phyloP scores from a whole-genome alignment of 1,284 basidiomycete species.

The Microbotryomycetes sp. region DNA sequence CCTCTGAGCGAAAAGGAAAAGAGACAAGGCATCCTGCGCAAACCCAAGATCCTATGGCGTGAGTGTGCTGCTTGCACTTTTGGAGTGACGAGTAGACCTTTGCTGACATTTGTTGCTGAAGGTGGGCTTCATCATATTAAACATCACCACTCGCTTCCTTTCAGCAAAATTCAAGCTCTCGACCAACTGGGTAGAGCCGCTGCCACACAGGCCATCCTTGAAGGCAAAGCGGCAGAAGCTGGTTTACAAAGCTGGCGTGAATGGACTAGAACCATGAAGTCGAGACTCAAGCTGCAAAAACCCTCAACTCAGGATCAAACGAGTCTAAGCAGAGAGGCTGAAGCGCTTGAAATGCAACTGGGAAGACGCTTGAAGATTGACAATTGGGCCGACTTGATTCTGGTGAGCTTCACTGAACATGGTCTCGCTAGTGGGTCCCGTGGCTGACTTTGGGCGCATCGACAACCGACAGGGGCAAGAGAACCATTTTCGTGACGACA shows the following conservation, averaged over 20 bases:
- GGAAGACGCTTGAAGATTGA: slow-evolving; percentile 9
- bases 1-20: not conserved
- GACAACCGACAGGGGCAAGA: slow-evolving; percentile 7
- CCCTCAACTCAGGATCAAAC: not conserved
- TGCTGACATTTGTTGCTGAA: not conserved
- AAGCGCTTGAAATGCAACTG: slow-evolving; percentile 1
- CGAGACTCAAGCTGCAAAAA: not conserved
- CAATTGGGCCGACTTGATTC: slow-evolving; percentile 24
- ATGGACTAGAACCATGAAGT: slow-evolving; percentile 4
- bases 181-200: slow-evolving; percentile 26
- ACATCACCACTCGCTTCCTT: slow-evolving; percentile 7
- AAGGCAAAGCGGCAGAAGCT: slow-evolving; percentile 8
- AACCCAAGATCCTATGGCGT: slow-evolving; percentile 25
- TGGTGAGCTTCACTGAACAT: slow-evolving; percentile 1
- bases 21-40: not conserved
- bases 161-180: slow-evolving; percentile 13
- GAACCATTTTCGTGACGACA: slow-evolving; percentile 20
- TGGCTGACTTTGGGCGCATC: not conserved
- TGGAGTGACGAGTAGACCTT: no score
- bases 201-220: slow-evolving; percentile 8
- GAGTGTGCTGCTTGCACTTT: no score
- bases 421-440: not conserved
- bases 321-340: not conserved
- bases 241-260: slow-evolving; percentile 2
- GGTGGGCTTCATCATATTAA: slow-evolving; percentile 24